Conservation (phyloP, 257 asterid genomes). For the Solanum virginianum region DNA sequence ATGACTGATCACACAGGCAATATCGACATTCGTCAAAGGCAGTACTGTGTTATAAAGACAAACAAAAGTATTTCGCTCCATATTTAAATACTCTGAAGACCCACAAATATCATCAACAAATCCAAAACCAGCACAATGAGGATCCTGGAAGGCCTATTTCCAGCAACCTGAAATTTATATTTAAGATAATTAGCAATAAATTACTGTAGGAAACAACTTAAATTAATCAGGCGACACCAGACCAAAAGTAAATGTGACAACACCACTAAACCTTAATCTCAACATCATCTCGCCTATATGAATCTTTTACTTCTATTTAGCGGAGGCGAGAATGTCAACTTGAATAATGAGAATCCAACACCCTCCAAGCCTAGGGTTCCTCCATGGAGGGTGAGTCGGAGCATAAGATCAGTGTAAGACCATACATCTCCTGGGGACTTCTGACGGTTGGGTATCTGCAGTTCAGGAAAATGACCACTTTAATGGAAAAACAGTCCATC, state of each 20-base stretch:
- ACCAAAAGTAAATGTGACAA: neutral
- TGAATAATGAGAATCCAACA: too few relatives aligned
- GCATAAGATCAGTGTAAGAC: too few relatives aligned
- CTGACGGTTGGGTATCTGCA: too few relatives aligned
- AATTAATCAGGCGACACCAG: neutral
- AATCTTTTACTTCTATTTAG: too few relatives aligned
- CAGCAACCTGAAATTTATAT: conserved; percentile 20
- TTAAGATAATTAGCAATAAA: neutral
- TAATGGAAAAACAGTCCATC: too few relatives aligned
- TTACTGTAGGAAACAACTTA: neutral
- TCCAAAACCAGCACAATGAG: conserved; percentile 4
- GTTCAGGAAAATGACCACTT: too few relatives aligned
- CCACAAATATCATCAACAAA: neutral
- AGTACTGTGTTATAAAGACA: neutral
- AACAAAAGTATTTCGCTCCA: neutral
- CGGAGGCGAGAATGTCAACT: too few relatives aligned
- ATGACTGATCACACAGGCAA: neutral
- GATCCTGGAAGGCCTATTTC: conserved; percentile 25
- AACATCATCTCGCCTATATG: too few relatives aligned
- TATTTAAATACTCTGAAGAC: neutral
- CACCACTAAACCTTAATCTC: neutral
- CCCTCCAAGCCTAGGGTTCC: too few relatives aligned
- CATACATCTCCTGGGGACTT: too few relatives aligned
- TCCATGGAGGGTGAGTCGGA: too few relatives aligned
- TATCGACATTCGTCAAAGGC: neutral